phyloP scores from a whole-genome alignment of 2,329 filamentous ascomycete species.

The Aureobasidium melanogenum region DNA sequence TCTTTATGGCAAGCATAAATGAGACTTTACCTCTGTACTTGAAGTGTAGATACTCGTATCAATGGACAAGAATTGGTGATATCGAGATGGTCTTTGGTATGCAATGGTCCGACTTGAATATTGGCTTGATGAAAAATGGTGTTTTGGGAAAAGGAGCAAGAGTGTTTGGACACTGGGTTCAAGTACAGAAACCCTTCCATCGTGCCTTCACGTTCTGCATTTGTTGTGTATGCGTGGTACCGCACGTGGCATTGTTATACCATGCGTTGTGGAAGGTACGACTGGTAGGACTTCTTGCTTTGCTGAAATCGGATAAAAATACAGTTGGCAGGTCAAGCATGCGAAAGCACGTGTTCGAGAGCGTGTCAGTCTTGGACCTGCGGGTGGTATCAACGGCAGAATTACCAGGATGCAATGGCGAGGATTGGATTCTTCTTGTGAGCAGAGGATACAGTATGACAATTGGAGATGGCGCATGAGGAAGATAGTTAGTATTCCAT shows the following conservation, averaged over 20 bases:
- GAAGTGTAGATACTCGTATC: background rate
- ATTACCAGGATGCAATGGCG: background rate
- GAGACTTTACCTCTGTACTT: background rate
- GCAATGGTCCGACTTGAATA: background rate
- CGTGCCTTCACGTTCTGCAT: conserved; percentile 1
- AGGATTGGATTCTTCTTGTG: background rate
- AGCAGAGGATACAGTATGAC: background rate
- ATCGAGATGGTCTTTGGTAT: background rate
- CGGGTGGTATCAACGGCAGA: background rate
- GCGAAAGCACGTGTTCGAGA: background rate
- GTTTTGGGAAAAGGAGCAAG: background rate
- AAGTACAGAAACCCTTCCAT: background rate
- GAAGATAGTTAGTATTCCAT: background rate
- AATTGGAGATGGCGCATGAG: background rate
- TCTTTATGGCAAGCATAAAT: background rate
- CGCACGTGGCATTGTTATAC: conserved; percentile 4
- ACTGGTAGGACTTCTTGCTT: background rate
- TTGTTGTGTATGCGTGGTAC: background rate
- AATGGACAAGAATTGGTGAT: background rate
- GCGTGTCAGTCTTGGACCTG: background rate
- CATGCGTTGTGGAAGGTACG: background rate
- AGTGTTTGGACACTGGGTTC: background rate
- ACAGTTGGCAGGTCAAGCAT: background rate
- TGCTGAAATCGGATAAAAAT: background rate
- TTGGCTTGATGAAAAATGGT: background rate